phyloP scores from a whole-genome alignment of 2,329 filamentous ascomycete genomes.

The Colletotrichum spaethianum region DNA sequence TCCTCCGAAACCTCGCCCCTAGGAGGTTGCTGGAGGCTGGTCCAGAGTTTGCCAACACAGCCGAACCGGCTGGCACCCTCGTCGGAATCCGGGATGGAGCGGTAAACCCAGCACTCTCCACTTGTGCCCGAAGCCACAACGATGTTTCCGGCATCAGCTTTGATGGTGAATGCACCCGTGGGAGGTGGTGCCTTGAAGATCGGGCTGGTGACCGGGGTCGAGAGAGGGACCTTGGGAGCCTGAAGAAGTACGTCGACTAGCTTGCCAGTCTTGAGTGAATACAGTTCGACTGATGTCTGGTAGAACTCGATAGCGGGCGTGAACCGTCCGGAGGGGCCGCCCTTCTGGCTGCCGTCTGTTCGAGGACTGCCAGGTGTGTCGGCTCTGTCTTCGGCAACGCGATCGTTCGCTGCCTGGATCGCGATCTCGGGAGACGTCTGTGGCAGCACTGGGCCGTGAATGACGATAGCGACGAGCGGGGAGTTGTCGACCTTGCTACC shows the following conservation, averaged over 20 bases:
- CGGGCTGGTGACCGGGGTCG: conserved; percentile 71
- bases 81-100: conserved; percentile 60
- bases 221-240: conserved; percentile 73
- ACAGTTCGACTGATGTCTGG: conserved; percentile 91
- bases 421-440: conserved; percentile 52
- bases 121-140: conserved; percentile 84
- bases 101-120: conserved; percentile 88
- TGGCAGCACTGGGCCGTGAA: conserved; percentile 82
- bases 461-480: conserved; percentile 83
- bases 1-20: conserved; percentile 65
- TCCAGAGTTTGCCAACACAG: conserved; percentile 94
- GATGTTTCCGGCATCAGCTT: conserved; percentile 80
- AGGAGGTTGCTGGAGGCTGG: conserved; percentile 77
- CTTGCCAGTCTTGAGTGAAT: conserved; percentile 83
- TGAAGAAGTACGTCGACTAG: conserved; percentile 81
- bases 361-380: conserved; percentile 60
- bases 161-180: conserved; percentile 80
- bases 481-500: conserved; percentile 69
- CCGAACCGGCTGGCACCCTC: conserved; percentile 63
- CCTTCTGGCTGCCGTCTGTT: conserved; percentile 56
- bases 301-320: conserved; percentile 71
- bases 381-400: conserved; percentile 55
- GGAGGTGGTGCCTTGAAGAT: conserved; percentile 79
- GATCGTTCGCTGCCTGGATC: conserved; percentile 54
- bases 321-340: conserved; percentile 52